Conservation (phyloP, 768 basidiomycete genomes). For the Lentinula lateritia region DNA sequence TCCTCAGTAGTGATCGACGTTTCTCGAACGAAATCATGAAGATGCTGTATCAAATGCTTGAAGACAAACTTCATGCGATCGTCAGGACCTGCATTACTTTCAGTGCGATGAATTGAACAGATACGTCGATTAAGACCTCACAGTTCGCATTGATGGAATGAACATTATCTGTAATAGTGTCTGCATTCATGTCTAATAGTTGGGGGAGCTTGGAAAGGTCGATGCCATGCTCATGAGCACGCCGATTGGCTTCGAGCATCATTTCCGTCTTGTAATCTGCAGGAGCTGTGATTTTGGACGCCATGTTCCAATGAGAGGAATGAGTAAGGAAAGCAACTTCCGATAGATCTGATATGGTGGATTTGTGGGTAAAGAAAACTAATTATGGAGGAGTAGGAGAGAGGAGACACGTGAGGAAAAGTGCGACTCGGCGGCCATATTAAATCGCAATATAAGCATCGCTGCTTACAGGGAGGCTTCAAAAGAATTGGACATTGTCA, state of each 20-base stretch:
- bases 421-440: background rate
- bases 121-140: constrained; percentile 14
- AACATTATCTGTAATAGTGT: constrained; percentile 36
- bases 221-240: constrained; percentile 27
- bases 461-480: too few relatives aligned
- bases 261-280: constrained; percentile 17
- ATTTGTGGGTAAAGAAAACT: background rate
- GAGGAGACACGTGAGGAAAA: background rate
- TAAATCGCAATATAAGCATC: background rate
- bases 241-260: constrained; percentile 22
- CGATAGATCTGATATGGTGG: background rate
- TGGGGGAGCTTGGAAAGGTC: constrained; percentile 36
- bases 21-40: constrained; percentile 73
- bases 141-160: constrained; percentile 34
- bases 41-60: constrained; percentile 46
- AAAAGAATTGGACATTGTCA: background rate
- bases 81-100: constrained; percentile 24
- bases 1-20: constrained; percentile 77
- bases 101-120: background rate
- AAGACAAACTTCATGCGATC: constrained; percentile 40
- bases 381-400: background rate
- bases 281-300: constrained; percentile 13
- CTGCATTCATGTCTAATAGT: constrained; percentile 34
- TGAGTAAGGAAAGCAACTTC: background rate
- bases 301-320: background rate